Base-by-base conservation (phyloP, 2,329 filamentous ascomycete genomes). In the Pseudocercospora fijiensis region DNA sequence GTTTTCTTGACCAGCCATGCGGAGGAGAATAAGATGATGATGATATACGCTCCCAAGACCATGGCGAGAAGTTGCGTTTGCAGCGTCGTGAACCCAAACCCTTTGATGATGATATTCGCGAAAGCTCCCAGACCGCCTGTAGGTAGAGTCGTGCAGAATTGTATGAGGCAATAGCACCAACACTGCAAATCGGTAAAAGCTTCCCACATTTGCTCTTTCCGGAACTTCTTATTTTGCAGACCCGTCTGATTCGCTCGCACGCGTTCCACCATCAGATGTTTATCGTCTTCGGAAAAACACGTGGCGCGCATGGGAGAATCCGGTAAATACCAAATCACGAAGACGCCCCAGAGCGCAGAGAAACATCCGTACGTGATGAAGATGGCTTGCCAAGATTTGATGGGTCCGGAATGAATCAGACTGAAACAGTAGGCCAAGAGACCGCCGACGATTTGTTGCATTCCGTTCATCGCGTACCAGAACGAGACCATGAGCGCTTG, bases 51-150 rank as follows among this genome's bases (percentile, higher is more conserved):
- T 4, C 90, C 90, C 0, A 91, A 79, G 0, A 91, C 89, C 88
- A 92, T 91, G 43, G 88, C 84, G 24, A 93, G 78, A 1, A 93
- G 79, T 76, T 92, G 89, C 0, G 89, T 91, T 75, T 92, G 78
- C 6, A 91, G 79, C 0, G 80, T 78, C 0, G 78, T 82, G 71
- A 92, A 93, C 0, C 87, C 78, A 63, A 92, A 87, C n/a, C 81
- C 80, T 61, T 82, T 84, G 76, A 92, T 90, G 70, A 93, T 88
- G 69, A 92, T 88, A 67, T 88, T 88, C 60, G 88, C 86, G 73
- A 91, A 92, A 0, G 86, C 86, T 6, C 90, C 89, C 0, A 92
- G 83, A 0, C 90, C 89, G 20, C 85, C 87, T 0, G 89, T 92
- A 0, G 89, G 90, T 1, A 92, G 79, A 0, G 89, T 92, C 0